Evolutionary conservation across 768 basidiomycete genomes (phyloP), one percentile per base, ranked within the genome.

Genomic region (Lanmaoa rubissima): DNA sequence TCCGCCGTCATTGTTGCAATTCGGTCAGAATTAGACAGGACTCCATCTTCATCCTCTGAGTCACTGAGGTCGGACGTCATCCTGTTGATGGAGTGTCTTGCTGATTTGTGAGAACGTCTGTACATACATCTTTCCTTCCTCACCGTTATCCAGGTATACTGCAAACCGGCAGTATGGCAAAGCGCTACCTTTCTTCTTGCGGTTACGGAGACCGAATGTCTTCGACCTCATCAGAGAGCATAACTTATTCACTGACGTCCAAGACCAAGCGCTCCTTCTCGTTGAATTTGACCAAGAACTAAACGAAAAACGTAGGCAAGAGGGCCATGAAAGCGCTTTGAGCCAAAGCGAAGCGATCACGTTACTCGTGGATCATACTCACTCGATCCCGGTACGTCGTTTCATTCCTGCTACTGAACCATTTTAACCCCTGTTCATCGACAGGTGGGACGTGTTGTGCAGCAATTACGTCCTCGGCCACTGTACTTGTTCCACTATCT

Each of bases 251-350:
- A 91, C 94, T 24, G 92, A 92, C 53, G 92, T 99, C 2, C 89
- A 92, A 66, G 94, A 98, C 65, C 94, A 97, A 72, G 94, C 91
- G 17, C 76, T 97, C 3, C 78, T 94, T 12, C 83, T 99, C 2
- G 88, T 99, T 13, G 93, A 98, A 66, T 98, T 98, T 59, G 96
- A 98, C 64, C 86, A 91, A 54, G 92, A 96, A 69, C 76, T 95
- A 32, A 83, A 85, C 73, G 82, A 83, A 61, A 82, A 81, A 66
- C 77, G 80, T 24, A 68, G 76, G 60, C 69, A 71, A 55, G 76
- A 75, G 7, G 80, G 76, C 0, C 71, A 74, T 31, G 69, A 75
- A 21, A 70, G 69, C 6, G 68, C 73, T 21, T 72, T 76, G 32
- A 74, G 73, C 8, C 75, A 85, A 55, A 91, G 92, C 36, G 83